phyloP scores from a whole-genome alignment of 2,329 filamentous ascomycete genomes.

The Penicillium psychrosexuale region DNA sequence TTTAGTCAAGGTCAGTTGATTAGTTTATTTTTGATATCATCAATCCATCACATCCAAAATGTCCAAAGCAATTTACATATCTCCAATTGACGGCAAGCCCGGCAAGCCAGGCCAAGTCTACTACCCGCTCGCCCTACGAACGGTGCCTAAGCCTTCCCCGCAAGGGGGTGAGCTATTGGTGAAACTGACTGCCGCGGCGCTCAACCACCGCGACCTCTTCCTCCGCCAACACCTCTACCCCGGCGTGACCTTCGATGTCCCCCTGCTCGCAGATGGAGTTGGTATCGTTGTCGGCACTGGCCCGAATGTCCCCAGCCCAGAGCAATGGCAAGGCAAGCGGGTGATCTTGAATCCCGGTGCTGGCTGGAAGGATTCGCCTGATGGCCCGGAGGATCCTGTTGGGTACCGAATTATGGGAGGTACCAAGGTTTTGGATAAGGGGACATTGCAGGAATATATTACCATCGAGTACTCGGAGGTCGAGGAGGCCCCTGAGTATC shows the following conservation, averaged over 20 bases:
- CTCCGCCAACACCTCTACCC: slow-evolving; percentile 91
- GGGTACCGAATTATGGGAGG: slow-evolving; percentile 49
- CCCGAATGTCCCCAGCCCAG: slow-evolving; percentile 48
- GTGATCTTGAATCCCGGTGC: slow-evolving; percentile 76
- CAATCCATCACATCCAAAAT: slow-evolving; percentile 24
- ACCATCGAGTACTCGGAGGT: slow-evolving; percentile 68
- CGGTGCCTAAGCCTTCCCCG: slow-evolving; percentile 61
- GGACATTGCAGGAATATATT: slow-evolving; percentile 72
- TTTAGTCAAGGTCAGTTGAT: background rate
- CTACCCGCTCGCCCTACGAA: slow-evolving; percentile 52
- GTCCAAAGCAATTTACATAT: slow-evolving; percentile 46
- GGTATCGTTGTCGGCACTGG: slow-evolving; percentile 69
- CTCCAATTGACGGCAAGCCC: slow-evolving; percentile 58
- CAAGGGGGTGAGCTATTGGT: slow-evolving; percentile 69
- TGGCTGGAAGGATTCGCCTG: slow-evolving; percentile 69
- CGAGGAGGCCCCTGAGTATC: slow-evolving; percentile 70
- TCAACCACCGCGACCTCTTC: slow-evolving; percentile 96
- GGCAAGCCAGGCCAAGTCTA: slow-evolving; percentile 82
- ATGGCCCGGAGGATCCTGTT: slow-evolving; percentile 66
- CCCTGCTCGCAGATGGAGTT: slow-evolving; percentile 78
- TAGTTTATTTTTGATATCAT: background rate
- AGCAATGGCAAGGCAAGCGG: slow-evolving; percentile 59
- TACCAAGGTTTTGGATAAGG: slow-evolving; percentile 61
- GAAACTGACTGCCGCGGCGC: slow-evolving; percentile 71
- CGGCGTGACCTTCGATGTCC: slow-evolving; percentile 71